Evolutionary conservation across 2,329 filamentous ascomycete species (phyloP).

Genomic region (Coniochaeta sp.): DNA sequence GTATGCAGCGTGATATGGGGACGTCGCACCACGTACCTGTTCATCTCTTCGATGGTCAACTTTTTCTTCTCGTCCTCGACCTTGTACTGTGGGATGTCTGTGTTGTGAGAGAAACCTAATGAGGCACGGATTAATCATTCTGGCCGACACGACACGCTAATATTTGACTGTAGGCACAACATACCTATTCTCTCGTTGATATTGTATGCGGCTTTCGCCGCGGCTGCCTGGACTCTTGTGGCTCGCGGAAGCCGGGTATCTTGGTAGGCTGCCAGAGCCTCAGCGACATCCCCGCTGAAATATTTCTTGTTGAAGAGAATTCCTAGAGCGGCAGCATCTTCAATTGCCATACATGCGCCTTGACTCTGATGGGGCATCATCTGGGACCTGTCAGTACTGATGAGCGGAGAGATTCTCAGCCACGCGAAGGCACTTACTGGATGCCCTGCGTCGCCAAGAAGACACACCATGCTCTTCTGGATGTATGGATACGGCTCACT

Average conservation of each 20-base stretch:
- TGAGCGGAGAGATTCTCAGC: not conserved
- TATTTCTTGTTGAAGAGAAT: slow-evolving; percentile 47
- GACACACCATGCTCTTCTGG: slow-evolving; percentile 40
- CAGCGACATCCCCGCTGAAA: slow-evolving; percentile 38
- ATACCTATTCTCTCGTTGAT: slow-evolving; percentile 55
- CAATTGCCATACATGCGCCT: slow-evolving; percentile 62
- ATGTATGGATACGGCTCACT: slow-evolving; percentile 50
- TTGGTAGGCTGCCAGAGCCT: slow-evolving; percentile 43
- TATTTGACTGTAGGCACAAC: slow-evolving; percentile 5
- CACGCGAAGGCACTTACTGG: slow-evolving; percentile 33
- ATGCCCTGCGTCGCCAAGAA: slow-evolving; percentile 61
- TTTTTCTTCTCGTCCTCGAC: slow-evolving; percentile 55
- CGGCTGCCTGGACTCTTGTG: slow-evolving; percentile 48
- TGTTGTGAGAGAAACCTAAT: slow-evolving; percentile 60
- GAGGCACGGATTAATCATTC: too few relatives aligned
- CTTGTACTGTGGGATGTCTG: slow-evolving; percentile 46
- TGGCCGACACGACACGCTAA: not conserved
- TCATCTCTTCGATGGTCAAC: slow-evolving; percentile 64
- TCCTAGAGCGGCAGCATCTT: slow-evolving; percentile 56
- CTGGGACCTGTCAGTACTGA: slow-evolving; percentile 9
- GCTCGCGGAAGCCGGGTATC: slow-evolving; percentile 45
- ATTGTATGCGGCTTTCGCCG: slow-evolving; percentile 51
- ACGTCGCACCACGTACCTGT: slow-evolving; percentile 36
- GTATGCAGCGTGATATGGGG: not conserved
- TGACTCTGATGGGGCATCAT: slow-evolving; percentile 67